Base-by-base conservation (phyloP, 257 asterid species). In the Solanum piurae region DNA sequence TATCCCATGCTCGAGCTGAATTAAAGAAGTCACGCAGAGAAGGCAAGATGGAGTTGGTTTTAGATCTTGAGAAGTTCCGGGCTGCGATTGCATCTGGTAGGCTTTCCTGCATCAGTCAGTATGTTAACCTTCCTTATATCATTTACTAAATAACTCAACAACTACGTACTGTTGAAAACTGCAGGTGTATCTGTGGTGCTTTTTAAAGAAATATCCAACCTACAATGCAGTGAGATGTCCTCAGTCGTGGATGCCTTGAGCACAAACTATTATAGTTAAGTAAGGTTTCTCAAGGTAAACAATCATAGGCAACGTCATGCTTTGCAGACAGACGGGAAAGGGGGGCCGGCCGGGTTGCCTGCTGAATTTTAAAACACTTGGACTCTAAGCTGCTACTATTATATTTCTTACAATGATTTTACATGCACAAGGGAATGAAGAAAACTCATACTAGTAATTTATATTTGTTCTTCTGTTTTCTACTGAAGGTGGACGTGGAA, bases 171-270 rank as follows among this genome's bases (percentile, higher is more conserved):
- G 62, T 82, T 79, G 37, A 89, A 87, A 90, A 86, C 64, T 90
- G 92, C 94, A 97, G 99, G 94, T 91, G 93, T 91, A 12, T 94
- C 95, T 14, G 98, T 96, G 75, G 98, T 97, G 79, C 95, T 89
- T 91, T 97, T 93, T 91, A 89, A 90, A 79, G 88, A 89, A 12
- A 36, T 88, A 87, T 86, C 96, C 52, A 93, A 90, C 83, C 49
- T 27, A 77, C 93, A 93, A 82, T 93, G 96, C 93, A 89, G 89
- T 83, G 91, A 93, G 89, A 92, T 97, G 75, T 93, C 99, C 86
- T 91, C 94, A 13, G 90, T 96, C 89, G 74, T 96, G 89, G 96
- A 94, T 89, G 86, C 93, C 25, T 87, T 97, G 44, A 91, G 99
- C 92, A 68, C 88, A 76, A 90, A 92, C 69, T 97, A 38, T 2